These are phyloP conservation scores for Coix lacrymajobi DNA, from an alignment of 176 grass and related monocot genomes.

Conservation along the genomic window DNA sequence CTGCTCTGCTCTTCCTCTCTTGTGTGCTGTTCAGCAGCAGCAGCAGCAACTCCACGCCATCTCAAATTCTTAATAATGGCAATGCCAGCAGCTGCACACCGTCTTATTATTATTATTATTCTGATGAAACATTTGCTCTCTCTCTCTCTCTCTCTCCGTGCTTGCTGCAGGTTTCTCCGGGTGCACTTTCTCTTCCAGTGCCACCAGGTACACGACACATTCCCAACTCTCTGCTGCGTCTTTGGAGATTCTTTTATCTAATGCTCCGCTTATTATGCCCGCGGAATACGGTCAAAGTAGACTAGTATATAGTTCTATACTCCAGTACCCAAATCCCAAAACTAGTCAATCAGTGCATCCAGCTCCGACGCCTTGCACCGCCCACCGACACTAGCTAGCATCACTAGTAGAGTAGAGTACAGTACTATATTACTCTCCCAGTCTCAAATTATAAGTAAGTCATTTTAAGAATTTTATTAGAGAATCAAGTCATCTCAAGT, in stretches of 20 bases:
- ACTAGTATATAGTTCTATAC: too few species aligned
- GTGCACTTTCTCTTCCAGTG: conserved; percentile 62
- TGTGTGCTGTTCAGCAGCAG: neutral
- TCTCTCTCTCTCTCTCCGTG: neutral
- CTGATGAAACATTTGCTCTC: neutral
- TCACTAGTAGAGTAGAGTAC: too few species aligned
- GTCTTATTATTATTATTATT: neutral
- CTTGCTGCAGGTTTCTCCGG: conserved; percentile 55
- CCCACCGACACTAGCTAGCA: neutral
- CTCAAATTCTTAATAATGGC: too few species aligned
- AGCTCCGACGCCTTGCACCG: neutral
- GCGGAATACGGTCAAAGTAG: neutral
- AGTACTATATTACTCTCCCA: too few species aligned
- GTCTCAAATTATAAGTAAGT: too few species aligned
- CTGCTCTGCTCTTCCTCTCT: neutral
- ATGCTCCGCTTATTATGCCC: neutral
- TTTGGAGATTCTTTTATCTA: neutral
- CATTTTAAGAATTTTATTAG: too few species aligned
- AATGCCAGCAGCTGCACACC: too few species aligned
- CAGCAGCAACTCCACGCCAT: neutral
- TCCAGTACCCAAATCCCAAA: too few species aligned
- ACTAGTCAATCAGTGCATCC: neutral
- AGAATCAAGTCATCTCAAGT: too few species aligned
- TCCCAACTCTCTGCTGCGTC: too few species aligned
- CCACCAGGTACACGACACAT: conserved; percentile 66